Evolutionary conservation across 1,284 basidiomycete genomes (phyloP), one percentile per base, ranked within the genome.

Genomic region (Cryptococcus neoformans): DNA sequence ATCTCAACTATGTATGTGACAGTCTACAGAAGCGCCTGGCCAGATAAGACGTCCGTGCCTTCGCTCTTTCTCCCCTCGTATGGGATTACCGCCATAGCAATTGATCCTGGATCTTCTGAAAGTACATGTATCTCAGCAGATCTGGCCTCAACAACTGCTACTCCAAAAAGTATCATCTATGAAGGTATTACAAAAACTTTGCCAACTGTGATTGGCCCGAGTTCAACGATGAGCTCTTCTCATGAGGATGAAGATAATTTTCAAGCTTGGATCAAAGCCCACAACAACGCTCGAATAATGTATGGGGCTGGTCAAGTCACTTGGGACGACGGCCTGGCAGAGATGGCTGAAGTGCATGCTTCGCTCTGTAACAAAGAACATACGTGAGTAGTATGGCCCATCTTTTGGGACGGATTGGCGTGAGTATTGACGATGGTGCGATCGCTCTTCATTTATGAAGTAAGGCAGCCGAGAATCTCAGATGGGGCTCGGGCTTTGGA

Each of bases 381-480:
- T 44, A 62, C 60, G 67, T 67, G 41, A 45, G 64, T 55, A 11
- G 35, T 21, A 14, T 35, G 8, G 17, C 7, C 35, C 9, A 37
- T 34, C 7, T 9, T 9, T 7, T 28, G 17, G 34, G 17, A 12
- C 17, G 8, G 12, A 1, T 10, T 39, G 12, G 8, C 16, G 6
- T 16, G 16, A 34, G 10, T 50, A n/a, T 14, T 39, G 48, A 49
- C 16, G 6, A 10, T 34, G 48, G 6, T 12, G 21, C 21, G 21
- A 21, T 21, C 21, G 21, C 21, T 21, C 21, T 21, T 21, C 21
- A 21, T 21, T 21, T 21, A 21, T 12, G n/a, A 37, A 67, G 64
- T 16, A 62, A 63, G 47, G 58, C 60, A 9, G 62, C 62, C 10
- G 64, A 69, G 53, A 66, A 68, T 58, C 16, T 65, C 51, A 10